Percentiles rank a stretch among this genome's conserved stretches.
Conservation (phyloP, 345 rosid species). For the Hevea brasiliensis region DNA sequence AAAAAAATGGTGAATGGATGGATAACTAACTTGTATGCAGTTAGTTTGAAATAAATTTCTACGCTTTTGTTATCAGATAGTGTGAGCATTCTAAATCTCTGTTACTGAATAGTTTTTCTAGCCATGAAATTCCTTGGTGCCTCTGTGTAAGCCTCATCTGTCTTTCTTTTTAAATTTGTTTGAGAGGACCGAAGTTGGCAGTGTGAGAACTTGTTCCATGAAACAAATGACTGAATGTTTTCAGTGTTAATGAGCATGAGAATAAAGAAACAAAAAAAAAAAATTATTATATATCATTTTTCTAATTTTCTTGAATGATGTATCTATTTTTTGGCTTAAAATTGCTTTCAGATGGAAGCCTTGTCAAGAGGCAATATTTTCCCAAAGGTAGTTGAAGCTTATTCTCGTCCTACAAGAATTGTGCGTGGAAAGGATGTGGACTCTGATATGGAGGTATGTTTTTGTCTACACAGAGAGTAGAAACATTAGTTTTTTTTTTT, state of each 20-base stretch:
- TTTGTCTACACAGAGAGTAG: neutral
- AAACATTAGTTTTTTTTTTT: neutral
- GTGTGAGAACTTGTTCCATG: neutral
- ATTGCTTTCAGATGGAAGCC: conserved; percentile 62
- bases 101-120: neutral
- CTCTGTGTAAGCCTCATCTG: neutral
- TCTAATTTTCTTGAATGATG: neutral
- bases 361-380: conserved; percentile 60
- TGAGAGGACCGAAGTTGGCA: neutral
- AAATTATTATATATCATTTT: neutral
- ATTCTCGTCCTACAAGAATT: conserved; percentile 94
- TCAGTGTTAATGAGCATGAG: neutral
- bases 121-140: neutral
- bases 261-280: neutral
- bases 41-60: too few relatives aligned
- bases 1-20: too few relatives aligned
- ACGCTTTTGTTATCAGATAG: neutral
- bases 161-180: neutral
- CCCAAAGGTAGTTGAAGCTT: conserved; percentile 80
- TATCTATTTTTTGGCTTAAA: conserved; percentile 12
- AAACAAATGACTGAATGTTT: neutral
- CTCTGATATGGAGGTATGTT: conserved; percentile 57
- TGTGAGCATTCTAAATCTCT: neutral
- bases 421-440: conserved; percentile 87
- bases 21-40: too few relatives aligned